A percentile compares a stretch with the other conserved stretches of the same genome.
phyloP scores from a whole-genome alignment of 768 basidiomycete genomes.

The Cystofilobasidium capitatum region DNA sequence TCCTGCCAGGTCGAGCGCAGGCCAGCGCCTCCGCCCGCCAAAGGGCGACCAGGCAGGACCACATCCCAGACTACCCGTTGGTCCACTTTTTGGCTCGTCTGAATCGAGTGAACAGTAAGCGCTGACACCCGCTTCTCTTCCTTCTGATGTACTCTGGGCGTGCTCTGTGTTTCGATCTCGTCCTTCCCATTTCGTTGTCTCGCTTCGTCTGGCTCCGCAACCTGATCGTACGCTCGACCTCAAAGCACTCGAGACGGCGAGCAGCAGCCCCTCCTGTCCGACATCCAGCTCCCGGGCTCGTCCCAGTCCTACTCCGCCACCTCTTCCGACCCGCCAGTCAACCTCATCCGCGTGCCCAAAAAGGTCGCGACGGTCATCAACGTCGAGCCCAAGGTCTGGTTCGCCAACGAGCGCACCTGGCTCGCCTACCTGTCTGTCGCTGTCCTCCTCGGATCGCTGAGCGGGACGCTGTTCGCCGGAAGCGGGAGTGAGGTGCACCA shows the following conservation, averaged over 20 bases:
- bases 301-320: not conserved
- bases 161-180: not conserved
- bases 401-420: conserved; percentile 93
- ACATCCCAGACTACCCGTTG: conserved; percentile 15
- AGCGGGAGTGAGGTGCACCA: conserved; percentile 56
- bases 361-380: conserved; percentile 59
- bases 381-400: conserved; percentile 95
- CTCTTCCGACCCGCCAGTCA: not conserved
- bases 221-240: not conserved
- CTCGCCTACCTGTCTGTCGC: conserved; percentile 82
- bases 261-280: conserved; percentile 25
- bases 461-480: conserved; percentile 74
- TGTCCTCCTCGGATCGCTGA: conserved; percentile 70
- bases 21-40: not conserved
- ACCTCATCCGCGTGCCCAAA: conserved; percentile 59
- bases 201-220: too few species aligned
- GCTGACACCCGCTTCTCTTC: not conserved
- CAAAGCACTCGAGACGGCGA: conserved; percentile 13
- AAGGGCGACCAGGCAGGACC: not conserved
- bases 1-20: conserved; percentile 9
- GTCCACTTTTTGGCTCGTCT: not conserved
- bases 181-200: not conserved
- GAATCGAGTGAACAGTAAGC: not conserved
- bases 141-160: not conserved
- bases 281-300: conserved; percentile 10